Evolutionary conservation across 164 flowering plant genomes (phyloP), one percentile per base, ranked within the genome.

Genomic region (Stephania yunnanensis): DNA sequence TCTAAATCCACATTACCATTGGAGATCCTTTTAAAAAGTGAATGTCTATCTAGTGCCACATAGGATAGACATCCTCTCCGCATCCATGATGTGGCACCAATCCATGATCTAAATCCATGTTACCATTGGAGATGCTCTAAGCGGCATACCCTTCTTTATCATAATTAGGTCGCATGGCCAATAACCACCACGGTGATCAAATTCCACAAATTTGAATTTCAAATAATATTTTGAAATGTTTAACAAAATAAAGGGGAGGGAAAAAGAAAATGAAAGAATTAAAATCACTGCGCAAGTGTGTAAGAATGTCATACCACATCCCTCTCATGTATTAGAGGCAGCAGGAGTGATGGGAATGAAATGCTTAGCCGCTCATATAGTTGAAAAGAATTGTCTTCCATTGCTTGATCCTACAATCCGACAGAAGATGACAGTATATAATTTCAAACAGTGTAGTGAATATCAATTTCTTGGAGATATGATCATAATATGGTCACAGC

Each of bases 241-340:
- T 55, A 12, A 12, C 63, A 12, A 12, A 12, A 12, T 55, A 12
- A 12, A 11, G 63, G 63, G 63, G n/a, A 12, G 63, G 17, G 63
- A 15, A 4, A 3, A 11, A 4, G 63, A 15, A 5, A 55, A 19
- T 15, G 63, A 12, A 19, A 55, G 63, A 6, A 31, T 29, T 1
- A 5, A 68, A 30, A 68, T 36, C 70, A 1, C 0, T 11, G 15
- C 31, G 42, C 36, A 42, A 36, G 10, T 11, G 50, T 9, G 45
- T 15, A 69, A 73, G 30, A 46, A 64, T 31, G 69, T 7, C 30
- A 13, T 82, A 92, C 97, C 70, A 89, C 92, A 83, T 95, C 97
- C 69, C 99, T 89, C 85, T 95, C 99, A 72, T 92, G 90, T 79
- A 95, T 82, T 19, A 95, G 97, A 72, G 97, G 93, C 66, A 80